phyloP scores from a whole-genome alignment of 345 rosid species.

The Diplotaxis tenuifolia region DNA sequence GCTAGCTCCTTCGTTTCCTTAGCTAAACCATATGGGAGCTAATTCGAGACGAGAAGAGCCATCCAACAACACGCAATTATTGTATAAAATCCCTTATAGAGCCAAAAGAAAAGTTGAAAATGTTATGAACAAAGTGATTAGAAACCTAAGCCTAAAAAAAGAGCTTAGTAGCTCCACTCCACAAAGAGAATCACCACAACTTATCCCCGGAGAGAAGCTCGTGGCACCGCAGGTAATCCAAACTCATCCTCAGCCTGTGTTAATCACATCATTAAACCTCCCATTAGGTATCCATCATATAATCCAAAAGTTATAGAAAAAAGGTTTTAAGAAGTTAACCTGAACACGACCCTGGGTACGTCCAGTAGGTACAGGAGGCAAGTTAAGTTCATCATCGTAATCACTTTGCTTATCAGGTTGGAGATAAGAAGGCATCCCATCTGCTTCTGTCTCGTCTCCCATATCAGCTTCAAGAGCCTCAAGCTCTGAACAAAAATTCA shows the following conservation, averaged over 20 bases:
- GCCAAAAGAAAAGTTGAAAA: not conserved
- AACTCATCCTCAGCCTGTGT: conserved; percentile 87
- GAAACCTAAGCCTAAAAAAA: conserved; percentile 5
- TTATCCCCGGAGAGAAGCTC: conserved; percentile 73
- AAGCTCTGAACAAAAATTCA: conserved; percentile 59
- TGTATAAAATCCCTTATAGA: not conserved
- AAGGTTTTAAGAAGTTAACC: conserved; percentile 40
- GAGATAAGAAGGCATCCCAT: conserved; percentile 87
- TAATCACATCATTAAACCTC: conserved; percentile 16
- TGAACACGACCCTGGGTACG: conserved; percentile 57
- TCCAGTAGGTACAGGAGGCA: conserved; percentile 79
- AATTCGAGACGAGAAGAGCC: not conserved
- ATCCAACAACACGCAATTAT: not conserved
- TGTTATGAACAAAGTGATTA: conserved; percentile 18
- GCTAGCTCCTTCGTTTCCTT: not conserved
- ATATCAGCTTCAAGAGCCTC: conserved; percentile 94
- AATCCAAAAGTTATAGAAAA: not conserved
- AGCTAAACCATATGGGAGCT: not conserved
- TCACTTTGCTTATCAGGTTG: conserved; percentile 86
- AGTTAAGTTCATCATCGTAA: conserved; percentile 62
- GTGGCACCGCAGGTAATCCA: conserved; percentile 87
- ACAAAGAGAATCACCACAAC: not conserved
- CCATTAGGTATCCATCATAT: not conserved
- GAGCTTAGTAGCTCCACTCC: conserved; percentile 1
- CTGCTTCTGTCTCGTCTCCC: conserved; percentile 83